Evolutionary conservation across 176 grass and related monocot genomes (phyloP), one percentile per base, ranked within the genome.

Genomic region (Zoysia pacifica): DNA sequence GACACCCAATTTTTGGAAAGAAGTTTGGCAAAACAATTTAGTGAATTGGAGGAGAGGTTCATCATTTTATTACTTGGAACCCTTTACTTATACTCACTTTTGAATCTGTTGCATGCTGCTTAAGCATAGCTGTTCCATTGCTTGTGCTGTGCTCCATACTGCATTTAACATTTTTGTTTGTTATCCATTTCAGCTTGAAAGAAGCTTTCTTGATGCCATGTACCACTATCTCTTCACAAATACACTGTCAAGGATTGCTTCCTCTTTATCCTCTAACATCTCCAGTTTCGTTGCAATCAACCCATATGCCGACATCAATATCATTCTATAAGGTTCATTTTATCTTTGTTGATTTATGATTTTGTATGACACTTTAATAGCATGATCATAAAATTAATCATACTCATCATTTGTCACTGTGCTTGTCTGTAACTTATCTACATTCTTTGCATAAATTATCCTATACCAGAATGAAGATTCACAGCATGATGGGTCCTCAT

Each of bases 161-260:
- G 55, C 52, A 72, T 51, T 69, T 74, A 79, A 40, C 13, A 15
- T 59, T 87, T 78, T 78, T 74, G 8, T 54, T 49, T 82, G 38
- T 85, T 65, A 49, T 62, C 36, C 64, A 45, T 81, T 90, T 77
- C 88, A 97, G 94, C 86, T 87, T 97, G 79, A 92, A 94, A 86
- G 91, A 92, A 81, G 91, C 87, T 87, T 92, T 97, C 80, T 84
- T 87, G 78, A 92, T 90, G 87, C 94, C 92, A 52, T 94, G 92
- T 82, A 91, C 81, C 48, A 87, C 85, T n/a, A 82, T 97, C 78
- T 97, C 91, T 62, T 89, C 90, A 43, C 87, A 94, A 83, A 86
- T 97, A 83, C 39, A 77, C 77, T 97, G 91, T 74, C 84, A 91
- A 81, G 86, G 85, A 70, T 85, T 94, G 81, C 76, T 91, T 79